phyloP scores from a whole-genome alignment of 2,329 filamentous ascomycete genomes.

The Pyrenophora teres region DNA sequence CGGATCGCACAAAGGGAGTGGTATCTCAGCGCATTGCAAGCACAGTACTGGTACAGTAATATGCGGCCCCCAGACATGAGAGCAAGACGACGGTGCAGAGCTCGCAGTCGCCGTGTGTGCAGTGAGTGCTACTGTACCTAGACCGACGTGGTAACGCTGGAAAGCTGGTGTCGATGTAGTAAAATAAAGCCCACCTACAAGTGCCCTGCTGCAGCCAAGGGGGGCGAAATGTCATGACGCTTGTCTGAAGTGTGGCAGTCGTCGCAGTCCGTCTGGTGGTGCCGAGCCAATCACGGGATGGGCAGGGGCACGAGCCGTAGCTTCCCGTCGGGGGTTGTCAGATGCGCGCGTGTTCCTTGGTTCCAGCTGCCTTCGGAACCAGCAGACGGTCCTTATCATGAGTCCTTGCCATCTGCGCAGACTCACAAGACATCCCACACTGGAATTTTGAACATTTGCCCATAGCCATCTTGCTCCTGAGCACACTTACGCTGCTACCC shows the following conservation, averaged over 20 bases:
- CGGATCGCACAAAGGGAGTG: constrained; percentile 22
- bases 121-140: too few species aligned
- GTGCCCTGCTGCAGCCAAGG: constrained; percentile 7
- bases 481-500: constrained; percentile 2
- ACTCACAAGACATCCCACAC: constrained; percentile 12
- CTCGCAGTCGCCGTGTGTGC: too few species aligned
- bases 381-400: constrained; percentile 20
- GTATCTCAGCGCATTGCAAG: too few species aligned
- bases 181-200: background rate
- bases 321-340: constrained; percentile 19
- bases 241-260: constrained; percentile 10
- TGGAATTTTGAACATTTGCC: constrained; percentile 5
- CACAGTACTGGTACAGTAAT: background rate
- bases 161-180: background rate
- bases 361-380: constrained; percentile 17
- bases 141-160: too few species aligned
- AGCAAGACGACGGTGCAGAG: too few species aligned
- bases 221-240: constrained; percentile 18
- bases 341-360: constrained; percentile 26
- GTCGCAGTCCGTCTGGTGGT: constrained; percentile 19
- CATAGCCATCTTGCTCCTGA: background rate
- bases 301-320: constrained; percentile 21
- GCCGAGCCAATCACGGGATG: constrained; percentile 19
- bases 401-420: constrained; percentile 1
- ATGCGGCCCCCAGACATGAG: too few species aligned